Base-by-base conservation (phyloP, 2,329 filamentous ascomycete species). In the Colletotrichum ledebouriae region DNA sequence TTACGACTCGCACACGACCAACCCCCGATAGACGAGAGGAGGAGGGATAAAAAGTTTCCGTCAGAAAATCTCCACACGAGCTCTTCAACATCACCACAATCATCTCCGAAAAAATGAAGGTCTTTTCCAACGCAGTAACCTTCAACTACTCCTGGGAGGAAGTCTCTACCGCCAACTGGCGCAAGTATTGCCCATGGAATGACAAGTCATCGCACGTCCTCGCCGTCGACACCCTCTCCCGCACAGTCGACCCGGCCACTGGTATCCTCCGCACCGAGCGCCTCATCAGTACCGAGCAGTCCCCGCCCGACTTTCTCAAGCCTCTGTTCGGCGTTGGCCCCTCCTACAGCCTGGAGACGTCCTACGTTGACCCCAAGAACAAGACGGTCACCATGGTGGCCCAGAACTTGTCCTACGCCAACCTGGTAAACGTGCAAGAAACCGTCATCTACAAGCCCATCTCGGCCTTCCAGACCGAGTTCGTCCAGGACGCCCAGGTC, bases 131-230 rank as follows among this genome's bases (percentile, higher is more conserved):
- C 76, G 85, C 86, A 44, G 93, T 94, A 81, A 94, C 94, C 70
- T 99, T 97, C 83, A 88, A 97, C 84, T 99, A 99, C 86, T 97
- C 95, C 52, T 99, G 96, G 96, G 94, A 97, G 77, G 95, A 98
- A 81, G 96, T 99, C 41, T 97, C 94, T 29, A 94, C 94, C 13
- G 94, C 93, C 78, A 99, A 99, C 87, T 99, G 96, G 96, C 92
- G 90, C 74, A 99, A 99, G 81, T 99, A 99, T 83, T 97, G 94
- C 76, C 95, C 95, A 20, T 98, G 96, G 95, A 99, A 99, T 84
- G 92, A 98, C 80, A 96, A 97, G 83, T 94, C 93, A n/a, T 93
- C 94, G 46, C 96, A 99, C 81, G 96, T 99, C 73, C 90, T 97
- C 73, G 94, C 94, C 73, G 96, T 98, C 76, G 96, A 99, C 83